Evolutionary conservation across 768 basidiomycete genomes (phyloP), one percentile per base, ranked within the genome.

Genomic region (Termitomyces sp.): DNA sequence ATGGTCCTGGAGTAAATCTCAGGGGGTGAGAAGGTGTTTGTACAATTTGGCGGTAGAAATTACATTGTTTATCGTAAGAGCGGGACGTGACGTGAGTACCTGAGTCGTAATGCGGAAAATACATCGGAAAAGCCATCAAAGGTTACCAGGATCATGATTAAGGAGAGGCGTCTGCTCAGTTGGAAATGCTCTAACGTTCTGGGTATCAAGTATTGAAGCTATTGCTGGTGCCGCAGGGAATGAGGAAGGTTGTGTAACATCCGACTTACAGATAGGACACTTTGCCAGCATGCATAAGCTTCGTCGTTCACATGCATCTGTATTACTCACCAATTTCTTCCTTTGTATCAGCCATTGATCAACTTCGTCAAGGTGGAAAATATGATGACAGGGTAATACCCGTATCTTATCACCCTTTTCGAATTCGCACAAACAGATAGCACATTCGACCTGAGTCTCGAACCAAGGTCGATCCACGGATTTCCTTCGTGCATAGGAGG

Each of bases 211-310:
- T 8, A 41, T 37, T 18, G 22, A 29, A 37, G 16, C 37, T 44
- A 48, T 37, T 12, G 22, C 56, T 45, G 37, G 41, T 37, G 39
- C 54, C 42, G 50, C 37, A 51, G 54, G 55, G 47, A 45, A 58
- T 29, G 29, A 62, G 36, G 63, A 41, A 57, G 85, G 82, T 59
- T 84, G 82, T 1, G 94, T 96, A 49, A 97, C 92, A 67, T 97
- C 94, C 50, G 90, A 86, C 70, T 95, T 92, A 75, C 94, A 97
- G 3, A 94, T 79, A 5, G 94, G 94, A 65, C 94, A 97, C 93
- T 96, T 58, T 12, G 39, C 9, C 28, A 39, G 15, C 39, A 52
- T 52, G 20, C 31, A 29, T 39, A n/a, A 39, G 52, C 45, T 54
- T 39, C 6, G 34, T 48, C 24, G 9, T 22, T 28, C 29, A 29